Evolutionary conservation across 306 rosid species (phyloP).

Genomic region (Glycine soja): DNA sequence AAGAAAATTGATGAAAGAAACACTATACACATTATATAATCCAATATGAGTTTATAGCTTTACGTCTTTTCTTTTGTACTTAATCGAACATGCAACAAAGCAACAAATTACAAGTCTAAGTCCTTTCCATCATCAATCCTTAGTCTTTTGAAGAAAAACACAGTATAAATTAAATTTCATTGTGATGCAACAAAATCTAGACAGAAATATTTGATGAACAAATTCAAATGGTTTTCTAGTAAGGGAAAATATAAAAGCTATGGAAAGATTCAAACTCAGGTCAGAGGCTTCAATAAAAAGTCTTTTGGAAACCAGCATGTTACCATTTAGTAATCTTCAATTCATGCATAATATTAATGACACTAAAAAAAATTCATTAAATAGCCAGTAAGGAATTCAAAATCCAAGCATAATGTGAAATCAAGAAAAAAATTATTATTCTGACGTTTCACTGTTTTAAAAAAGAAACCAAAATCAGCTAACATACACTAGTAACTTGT

Average conservation of each 20-base stretch:
- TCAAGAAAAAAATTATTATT: background rate
- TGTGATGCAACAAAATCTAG: background rate
- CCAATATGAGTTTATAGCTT: constrained; percentile 15
- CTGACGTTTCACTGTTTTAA: background rate
- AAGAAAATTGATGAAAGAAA: constrained; percentile 38
- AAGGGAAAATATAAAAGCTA: background rate
- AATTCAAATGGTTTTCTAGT: background rate
- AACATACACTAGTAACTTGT: background rate
- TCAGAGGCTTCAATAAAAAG: background rate
- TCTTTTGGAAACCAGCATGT: constrained; percentile 11
- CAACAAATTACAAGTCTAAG: background rate
- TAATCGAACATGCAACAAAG: constrained; percentile 1
- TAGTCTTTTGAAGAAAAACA: background rate
- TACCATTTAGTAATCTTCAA: constrained; percentile 12
- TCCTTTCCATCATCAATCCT: background rate
- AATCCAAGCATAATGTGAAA: constrained; percentile 29
- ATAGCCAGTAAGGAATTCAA: constrained; percentile 22
- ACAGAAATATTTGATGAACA: background rate
- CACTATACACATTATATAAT: constrained; percentile 9
- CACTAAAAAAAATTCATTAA: constrained; percentile 27
- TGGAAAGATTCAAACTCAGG: background rate
- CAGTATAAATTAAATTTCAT: constrained; percentile 21
- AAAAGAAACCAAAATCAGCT: constrained; percentile 27
- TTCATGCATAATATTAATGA: constrained; percentile 21
- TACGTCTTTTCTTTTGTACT: constrained; percentile 16